These are phyloP conservation scores for Nicotiana tomentosiformis DNA, from an alignment of 257 asterid species.

Conservation along the genomic window DNA sequence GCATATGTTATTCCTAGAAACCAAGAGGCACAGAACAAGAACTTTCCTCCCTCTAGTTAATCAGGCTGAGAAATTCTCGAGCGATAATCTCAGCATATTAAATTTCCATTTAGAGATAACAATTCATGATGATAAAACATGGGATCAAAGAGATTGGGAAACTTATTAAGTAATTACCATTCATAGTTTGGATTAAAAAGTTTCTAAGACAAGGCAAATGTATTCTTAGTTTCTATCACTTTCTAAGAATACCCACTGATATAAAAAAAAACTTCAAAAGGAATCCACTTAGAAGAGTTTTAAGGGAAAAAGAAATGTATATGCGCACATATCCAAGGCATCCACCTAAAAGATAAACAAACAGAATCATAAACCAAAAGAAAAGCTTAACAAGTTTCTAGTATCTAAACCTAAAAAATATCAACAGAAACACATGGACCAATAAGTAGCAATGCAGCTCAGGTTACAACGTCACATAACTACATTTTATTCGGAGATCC, in stretches of 20 bases:
- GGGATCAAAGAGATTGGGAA: neutral
- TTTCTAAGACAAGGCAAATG: neutral
- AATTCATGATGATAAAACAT: neutral
- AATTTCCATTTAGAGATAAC: neutral
- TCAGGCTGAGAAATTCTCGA: neutral
- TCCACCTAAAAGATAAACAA: neutral
- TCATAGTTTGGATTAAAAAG: neutral
- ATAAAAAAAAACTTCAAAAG: neutral
- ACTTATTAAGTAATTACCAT: neutral
- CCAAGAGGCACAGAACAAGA: neutral
- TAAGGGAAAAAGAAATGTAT: neutral
- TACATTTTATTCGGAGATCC: neutral
- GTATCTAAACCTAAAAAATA: neutral
- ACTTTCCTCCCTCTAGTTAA: constrained; percentile 3
- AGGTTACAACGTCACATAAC: neutral
- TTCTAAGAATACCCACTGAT: neutral
- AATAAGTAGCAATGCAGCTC: neutral
- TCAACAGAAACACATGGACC: neutral
- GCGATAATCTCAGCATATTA: neutral
- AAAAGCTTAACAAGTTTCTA: neutral
- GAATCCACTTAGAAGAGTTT: neutral
- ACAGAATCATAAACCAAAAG: neutral
- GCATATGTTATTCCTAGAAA: neutral
- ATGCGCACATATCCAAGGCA: neutral
- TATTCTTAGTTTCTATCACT: neutral